Base-by-base conservation (phyloP, 441 rosid species). In the Macaranga tanarius region DNA sequence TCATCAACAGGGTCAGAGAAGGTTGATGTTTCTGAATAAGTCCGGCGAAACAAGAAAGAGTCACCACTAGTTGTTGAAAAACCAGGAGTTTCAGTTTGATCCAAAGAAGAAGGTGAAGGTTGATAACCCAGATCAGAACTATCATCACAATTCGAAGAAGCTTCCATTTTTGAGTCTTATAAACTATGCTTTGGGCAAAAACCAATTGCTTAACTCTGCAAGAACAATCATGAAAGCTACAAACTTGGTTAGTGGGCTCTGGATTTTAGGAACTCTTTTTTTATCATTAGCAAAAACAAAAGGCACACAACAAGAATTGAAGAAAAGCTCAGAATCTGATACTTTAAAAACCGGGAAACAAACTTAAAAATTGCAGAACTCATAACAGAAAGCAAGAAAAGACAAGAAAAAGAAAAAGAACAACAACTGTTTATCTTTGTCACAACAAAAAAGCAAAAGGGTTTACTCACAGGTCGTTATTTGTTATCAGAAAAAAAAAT, bases 11-110 rank as follows among this genome's bases (percentile, higher is more conserved):
- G 85, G 42, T 88, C 97, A 64, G 95, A 88, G 55, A 83, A 80
- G 17, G 83, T 87, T 12, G 92, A 92, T 44, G 87, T 79, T 77
- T 84, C 91, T 0, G 97, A 93, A 72, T 69, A 87, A 76, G 91
- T 88, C 75, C 90, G 73, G 75, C 80, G 77, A 65, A 84, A 88
- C 62, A 82, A 56, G 67, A 80, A 87, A 7, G 96, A 95, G 65
- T 86, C 93, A 40, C 83, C 82, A 45, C 95, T 90, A 74, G 83
- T 76, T 0, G 89, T 86, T 19, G 96, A 92, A 79, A 81, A 79
- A 20, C 73, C 86, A 1, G 90, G 92, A 72, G 92, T 90, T 72
- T 83, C 89, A 67, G 81, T 83, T 57, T 77, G 93, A 72, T 87
- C 92, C 23, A 76, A 60, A 1, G 86, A 89, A 72, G 87, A 80